Base-by-base conservation (phyloP, 2,329 filamentous ascomycete genomes). In the Fusarium duplospermum region DNA sequence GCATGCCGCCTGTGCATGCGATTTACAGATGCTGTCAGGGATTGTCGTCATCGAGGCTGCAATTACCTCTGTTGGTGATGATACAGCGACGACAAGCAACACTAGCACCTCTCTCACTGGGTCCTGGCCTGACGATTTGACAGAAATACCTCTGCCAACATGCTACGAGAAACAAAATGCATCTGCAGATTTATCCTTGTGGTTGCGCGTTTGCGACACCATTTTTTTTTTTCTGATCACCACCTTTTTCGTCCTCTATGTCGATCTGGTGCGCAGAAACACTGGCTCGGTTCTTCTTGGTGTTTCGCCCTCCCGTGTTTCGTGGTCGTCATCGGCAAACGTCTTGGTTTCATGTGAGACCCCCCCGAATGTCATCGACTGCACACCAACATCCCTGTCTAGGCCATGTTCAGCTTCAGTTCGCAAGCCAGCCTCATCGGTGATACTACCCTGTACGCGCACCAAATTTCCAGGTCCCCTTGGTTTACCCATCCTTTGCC, bases 341-440 rank as follows among this genome's bases (percentile, higher is more conserved):
- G 66, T 73, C 66, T 62, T 33, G 59, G 66, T 73, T 73, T 73
- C 70, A 73, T 70, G 45, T 72, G 70, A 72, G 70, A 47, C 70
- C 70, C 57, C 66, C 66, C 70, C 70, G 66, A 73, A 73, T 70
- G 70, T 64, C 70, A 67, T 73, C 70, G 70, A 70, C 58, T 57
- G 70, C 59, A 66, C 62, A 52, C 66, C 54, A 67, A 63, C 62
- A 70, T 62, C 70, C 45, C 45, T 47, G 45, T 47, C 45, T 47
- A 27, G 45, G 22, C 69, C 69, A 61, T 70, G 69, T 62, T 70
- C 70, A 73, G 62, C 70, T 73, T 57, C 70, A 70, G 70, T 67
- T 73, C 72, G 61, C 69, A 60, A 62, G 58, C 70, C 70, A 66
- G 70, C 70, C 66, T 73, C 70, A 73, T 73, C 70, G 66, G 70